These are phyloP conservation scores for Zopfochytrium polystomum DNA, from an alignment of 371 early-diverging fungal genomes.

Conservation along the genomic window DNA sequence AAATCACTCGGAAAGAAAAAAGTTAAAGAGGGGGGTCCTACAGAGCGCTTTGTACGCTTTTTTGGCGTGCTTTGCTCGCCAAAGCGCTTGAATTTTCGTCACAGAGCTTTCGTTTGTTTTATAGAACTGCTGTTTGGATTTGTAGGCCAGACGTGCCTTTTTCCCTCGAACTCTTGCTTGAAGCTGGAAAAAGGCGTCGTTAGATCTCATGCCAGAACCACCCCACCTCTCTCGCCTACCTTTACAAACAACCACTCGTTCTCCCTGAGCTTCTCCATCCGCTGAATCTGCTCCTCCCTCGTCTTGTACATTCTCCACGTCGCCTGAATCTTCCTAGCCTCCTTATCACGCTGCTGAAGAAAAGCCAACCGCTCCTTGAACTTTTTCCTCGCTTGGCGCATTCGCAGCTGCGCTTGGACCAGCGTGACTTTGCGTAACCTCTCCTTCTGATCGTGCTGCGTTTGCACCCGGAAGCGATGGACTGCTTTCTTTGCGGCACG, in stretches of 20 bases:
- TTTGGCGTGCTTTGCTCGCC: conserved; percentile 73
- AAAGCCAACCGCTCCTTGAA: conserved; percentile 52
- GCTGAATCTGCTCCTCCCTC: conserved; percentile 68
- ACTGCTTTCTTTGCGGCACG: conserved; percentile 37
- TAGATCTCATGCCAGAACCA: conserved; percentile 5
- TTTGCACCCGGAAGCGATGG: neutral
- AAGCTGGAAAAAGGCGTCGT: conserved; percentile 47
- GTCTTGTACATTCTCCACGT: conserved; percentile 69
- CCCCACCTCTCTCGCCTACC: conserved; percentile 19
- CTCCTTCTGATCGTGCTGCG: conserved; percentile 10
- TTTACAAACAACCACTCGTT: conserved; percentile 39
- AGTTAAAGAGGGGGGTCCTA: conserved; percentile 40
- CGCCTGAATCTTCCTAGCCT: conserved; percentile 75
- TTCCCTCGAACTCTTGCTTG: conserved; percentile 72
- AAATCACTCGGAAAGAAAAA: conserved; percentile 8
- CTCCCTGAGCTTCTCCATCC: conserved; percentile 38
- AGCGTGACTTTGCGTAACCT: conserved; percentile 17
- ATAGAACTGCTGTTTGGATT: conserved; percentile 60
- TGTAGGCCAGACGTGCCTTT: conserved; percentile 57
- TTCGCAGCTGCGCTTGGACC: conserved; percentile 37
- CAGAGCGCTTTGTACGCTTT: conserved; percentile 79
- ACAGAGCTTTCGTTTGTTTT: conserved; percentile 67
- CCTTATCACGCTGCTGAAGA: conserved; percentile 61
- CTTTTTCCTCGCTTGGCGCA: conserved; percentile 43
- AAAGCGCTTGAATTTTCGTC: conserved; percentile 80